phyloP scores from a whole-genome alignment of 345 rosid genomes.

The Melastoma malabathricum region DNA sequence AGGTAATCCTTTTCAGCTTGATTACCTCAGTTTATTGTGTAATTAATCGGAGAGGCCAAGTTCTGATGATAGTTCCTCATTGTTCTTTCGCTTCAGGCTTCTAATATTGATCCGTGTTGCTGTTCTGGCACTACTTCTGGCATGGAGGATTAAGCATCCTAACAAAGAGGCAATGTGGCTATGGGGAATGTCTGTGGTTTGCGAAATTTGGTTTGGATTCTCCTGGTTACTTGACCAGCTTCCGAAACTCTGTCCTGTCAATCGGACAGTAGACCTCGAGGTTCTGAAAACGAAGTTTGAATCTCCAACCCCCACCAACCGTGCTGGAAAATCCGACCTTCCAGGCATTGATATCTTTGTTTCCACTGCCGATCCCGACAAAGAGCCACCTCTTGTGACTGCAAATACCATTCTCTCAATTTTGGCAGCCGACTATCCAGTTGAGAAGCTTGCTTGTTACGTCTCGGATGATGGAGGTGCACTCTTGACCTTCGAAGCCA shows the following conservation, averaged over 20 bases:
- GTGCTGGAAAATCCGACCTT: conserved; percentile 18
- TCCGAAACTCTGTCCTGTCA: conserved; percentile 19
- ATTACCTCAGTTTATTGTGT: too few relatives aligned
- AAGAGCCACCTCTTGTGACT: conserved; percentile 17
- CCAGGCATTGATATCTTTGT: conserved; percentile 17
- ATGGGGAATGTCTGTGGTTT: conserved; percentile 22
- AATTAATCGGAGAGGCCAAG: too few relatives aligned
- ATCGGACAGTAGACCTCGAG: conserved; percentile 12
- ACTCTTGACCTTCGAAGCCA: conserved; percentile 14
- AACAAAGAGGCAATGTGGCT: conserved; percentile 23
- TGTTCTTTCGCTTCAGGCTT: conserved; percentile 9
- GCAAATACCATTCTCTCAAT: conserved; percentile 17
- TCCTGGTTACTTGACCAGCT: conserved; percentile 18
- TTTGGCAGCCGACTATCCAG: conserved; percentile 21
- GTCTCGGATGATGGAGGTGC: conserved; percentile 21
- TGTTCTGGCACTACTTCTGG: conserved; percentile 12
- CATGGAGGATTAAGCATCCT: conserved; percentile 18
- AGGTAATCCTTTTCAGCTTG: conserved; percentile 5
- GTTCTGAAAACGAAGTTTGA: conserved; percentile 16
- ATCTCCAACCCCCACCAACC: conserved; percentile 9
- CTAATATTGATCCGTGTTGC: conserved; percentile 13
- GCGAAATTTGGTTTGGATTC: conserved; percentile 19
- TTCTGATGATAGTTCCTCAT: too few relatives aligned
- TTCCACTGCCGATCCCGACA: conserved; percentile 16
- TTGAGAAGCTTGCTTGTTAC: conserved; percentile 18